These are phyloP conservation scores for Tremella fuciformis DNA, from an alignment of 768 basidiomycete species.

Conservation along the genomic window DNA sequence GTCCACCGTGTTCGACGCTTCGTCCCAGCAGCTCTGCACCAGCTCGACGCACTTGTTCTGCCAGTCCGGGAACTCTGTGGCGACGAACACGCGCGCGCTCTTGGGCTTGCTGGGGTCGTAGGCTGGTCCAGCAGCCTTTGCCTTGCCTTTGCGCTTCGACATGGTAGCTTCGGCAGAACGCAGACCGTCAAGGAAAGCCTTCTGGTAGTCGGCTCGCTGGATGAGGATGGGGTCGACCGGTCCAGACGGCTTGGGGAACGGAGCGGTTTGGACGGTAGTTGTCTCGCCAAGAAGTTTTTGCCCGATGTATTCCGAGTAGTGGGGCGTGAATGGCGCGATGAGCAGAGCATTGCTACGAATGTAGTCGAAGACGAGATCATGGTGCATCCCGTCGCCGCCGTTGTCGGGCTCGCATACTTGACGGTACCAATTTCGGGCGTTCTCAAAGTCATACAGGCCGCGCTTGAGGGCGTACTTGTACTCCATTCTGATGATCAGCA, in stretches of 20 bases:
- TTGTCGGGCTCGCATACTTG: constrained; percentile 75
- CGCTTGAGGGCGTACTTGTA: constrained; percentile 95
- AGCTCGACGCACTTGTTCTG: constrained; percentile 77
- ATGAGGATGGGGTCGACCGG: constrained; percentile 65
- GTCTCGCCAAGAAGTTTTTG: constrained; percentile 67
- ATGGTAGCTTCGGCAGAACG: constrained; percentile 79
- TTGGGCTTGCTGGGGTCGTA: constrained; percentile 79
- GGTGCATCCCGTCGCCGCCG: constrained; percentile 71
- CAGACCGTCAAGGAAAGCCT: constrained; percentile 81
- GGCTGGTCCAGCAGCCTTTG: constrained; percentile 57
- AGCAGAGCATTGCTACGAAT: constrained; percentile 76
- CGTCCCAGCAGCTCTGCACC: constrained; percentile 66
- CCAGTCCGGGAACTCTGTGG: constrained; percentile 89
- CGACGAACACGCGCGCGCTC: constrained; percentile 82
- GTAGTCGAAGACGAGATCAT: constrained; percentile 79
- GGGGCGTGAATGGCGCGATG: constrained; percentile 82
- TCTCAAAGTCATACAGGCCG: constrained; percentile 94
- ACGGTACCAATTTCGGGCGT: constrained; percentile 90
- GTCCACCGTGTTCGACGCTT: constrained; percentile 61
- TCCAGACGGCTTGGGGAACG: constrained; percentile 69
- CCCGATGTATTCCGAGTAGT: constrained; percentile 92
- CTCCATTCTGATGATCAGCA: constrained; percentile 62
- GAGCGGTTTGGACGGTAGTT: constrained; percentile 74
- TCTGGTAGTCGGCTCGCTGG: constrained; percentile 80
- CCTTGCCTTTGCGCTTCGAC: constrained; percentile 69